Conservation (phyloP, 176 grass and related monocot genomes). For the Chrysopogon serrulatus region DNA sequence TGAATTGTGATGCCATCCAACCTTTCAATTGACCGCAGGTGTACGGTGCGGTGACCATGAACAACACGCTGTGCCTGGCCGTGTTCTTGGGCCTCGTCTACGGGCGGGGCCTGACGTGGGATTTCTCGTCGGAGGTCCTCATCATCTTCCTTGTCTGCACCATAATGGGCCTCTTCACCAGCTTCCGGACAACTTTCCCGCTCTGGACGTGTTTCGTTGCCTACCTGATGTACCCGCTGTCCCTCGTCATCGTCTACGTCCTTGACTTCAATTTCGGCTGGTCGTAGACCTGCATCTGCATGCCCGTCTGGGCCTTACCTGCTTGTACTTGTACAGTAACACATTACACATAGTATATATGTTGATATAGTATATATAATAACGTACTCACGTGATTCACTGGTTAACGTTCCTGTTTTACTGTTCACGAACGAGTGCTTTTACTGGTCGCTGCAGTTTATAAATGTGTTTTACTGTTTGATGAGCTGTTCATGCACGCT, state of each 20-base stretch:
- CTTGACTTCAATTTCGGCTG: constrained; percentile 74
- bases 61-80: constrained; percentile 77
- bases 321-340: no score
- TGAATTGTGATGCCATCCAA: not conserved
- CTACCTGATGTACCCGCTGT: constrained; percentile 48
- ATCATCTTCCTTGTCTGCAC: constrained; percentile 73
- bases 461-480: no score
- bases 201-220: constrained; percentile 78
- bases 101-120: constrained; percentile 55
- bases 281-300: no score
- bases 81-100: constrained; percentile 79
- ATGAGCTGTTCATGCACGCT: no score
- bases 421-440: no score
- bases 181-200: constrained; percentile 63
- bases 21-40: constrained; percentile 32
- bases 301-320: no score
- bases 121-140: constrained; percentile 77
- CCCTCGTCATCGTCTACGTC: constrained; percentile 62
- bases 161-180: constrained; percentile 82
- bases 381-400: no score
- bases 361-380: no score
- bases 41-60: constrained; percentile 85
- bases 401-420: no score
- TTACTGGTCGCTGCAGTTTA: no score
- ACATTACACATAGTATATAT: no score